Evolutionary conservation across 306 rosid genomes (phyloP).

Genomic region (Geum urbanum): DNA sequence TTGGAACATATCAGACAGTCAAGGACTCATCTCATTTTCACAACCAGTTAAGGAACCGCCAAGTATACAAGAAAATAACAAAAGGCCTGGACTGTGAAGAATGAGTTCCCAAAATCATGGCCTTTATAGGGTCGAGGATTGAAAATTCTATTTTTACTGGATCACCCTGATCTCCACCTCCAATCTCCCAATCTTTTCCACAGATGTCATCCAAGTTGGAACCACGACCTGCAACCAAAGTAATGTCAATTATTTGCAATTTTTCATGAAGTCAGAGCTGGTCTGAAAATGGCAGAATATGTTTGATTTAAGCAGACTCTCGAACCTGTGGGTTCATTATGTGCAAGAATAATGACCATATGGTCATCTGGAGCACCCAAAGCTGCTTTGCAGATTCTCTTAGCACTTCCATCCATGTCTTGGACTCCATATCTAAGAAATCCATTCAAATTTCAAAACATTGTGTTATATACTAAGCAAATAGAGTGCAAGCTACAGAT

Average conservation of each 20-base stretch:
- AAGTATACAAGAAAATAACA: background rate
- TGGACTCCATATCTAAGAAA: conserved; percentile 45
- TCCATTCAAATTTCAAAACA: conserved; percentile 9
- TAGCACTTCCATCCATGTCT: conserved; percentile 70
- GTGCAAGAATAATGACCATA: conserved; percentile 68
- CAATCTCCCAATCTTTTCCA: conserved; percentile 82
- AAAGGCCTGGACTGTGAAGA: background rate
- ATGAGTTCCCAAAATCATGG: background rate
- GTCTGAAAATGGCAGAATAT: background rate
- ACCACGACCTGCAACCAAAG: conserved; percentile 67
- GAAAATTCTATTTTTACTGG: conserved; percentile 39
- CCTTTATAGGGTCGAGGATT: background rate
- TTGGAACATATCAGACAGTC: conserved; percentile 1
- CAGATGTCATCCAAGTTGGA: conserved; percentile 76
- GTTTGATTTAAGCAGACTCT: conserved; percentile 17
- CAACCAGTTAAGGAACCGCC: background rate
- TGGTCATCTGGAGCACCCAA: conserved; percentile 57
- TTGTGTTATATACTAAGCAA: background rate
- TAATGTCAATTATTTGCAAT: conserved; percentile 19
- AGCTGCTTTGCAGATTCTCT: conserved; percentile 63
- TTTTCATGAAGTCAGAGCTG: conserved; percentile 13
- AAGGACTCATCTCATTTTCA: background rate
- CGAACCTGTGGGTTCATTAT: conserved; percentile 80
- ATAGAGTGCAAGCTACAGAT: background rate
- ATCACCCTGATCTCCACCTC: conserved; percentile 82